phyloP scores from a whole-genome alignment of 139 green algal genomes.

The Auxenochlorella protothecoides region DNA sequence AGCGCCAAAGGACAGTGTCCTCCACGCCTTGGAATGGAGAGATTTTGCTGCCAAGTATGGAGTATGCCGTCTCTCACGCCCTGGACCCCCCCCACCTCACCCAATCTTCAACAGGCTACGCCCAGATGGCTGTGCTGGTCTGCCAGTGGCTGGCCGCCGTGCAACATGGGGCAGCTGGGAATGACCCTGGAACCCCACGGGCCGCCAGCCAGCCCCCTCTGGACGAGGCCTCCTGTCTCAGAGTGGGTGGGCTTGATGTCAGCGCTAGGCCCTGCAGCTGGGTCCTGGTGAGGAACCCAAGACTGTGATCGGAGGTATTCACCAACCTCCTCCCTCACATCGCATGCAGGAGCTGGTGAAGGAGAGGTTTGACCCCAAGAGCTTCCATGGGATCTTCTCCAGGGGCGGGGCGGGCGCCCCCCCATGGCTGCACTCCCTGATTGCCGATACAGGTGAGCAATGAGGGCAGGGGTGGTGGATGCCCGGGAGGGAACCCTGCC shows the following conservation, averaged over 20 bases:
- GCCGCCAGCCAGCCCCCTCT: background rate
- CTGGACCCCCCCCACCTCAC: background rate
- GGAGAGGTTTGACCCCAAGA: slow-evolving; percentile 52
- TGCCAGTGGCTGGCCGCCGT: slow-evolving; percentile 30
- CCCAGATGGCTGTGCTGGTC: slow-evolving; percentile 53
- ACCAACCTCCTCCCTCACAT: background rate
- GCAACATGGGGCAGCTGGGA: too few relatives aligned
- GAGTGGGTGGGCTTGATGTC: background rate
- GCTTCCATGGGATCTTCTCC: slow-evolving; percentile 51
- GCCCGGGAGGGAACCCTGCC: background rate
- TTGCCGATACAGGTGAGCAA: slow-evolving; percentile 19
- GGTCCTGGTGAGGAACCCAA: too few relatives aligned
- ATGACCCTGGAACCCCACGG: too few relatives aligned
- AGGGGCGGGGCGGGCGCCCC: slow-evolving; percentile 22
- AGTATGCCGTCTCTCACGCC: background rate
- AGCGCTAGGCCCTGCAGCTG: too few relatives aligned
- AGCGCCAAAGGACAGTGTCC: too few relatives aligned
- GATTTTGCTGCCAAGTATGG: background rate
- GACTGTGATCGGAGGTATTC: too few relatives aligned
- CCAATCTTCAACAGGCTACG: slow-evolving; percentile 34
- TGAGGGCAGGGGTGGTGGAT: slow-evolving; percentile 6
- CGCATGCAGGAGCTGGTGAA: slow-evolving; percentile 37
- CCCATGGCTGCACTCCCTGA: slow-evolving; percentile 51
- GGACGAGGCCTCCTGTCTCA: slow-evolving; percentile 32
- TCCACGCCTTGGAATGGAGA: too few relatives aligned